Base-by-base conservation (phyloP, 257 asterid genomes). In the Eustoma russellianum region DNA sequence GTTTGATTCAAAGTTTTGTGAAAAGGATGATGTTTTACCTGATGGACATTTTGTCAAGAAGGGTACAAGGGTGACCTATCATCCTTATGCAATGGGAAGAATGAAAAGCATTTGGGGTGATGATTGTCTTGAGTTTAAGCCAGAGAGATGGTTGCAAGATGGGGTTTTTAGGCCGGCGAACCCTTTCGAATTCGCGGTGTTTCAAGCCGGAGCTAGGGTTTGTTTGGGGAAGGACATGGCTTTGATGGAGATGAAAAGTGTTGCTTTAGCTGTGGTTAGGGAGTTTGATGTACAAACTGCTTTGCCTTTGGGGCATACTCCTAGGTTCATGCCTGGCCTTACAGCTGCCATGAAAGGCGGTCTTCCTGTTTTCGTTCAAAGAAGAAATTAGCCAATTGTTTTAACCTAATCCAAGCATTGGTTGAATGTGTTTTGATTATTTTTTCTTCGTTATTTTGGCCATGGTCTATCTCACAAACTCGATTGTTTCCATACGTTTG, bases 1-100 rank as follows among this genome's bases (percentile, higher is more conserved):
- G 46, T 80, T 88, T 35, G 96, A 88, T 59, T 88, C 96, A 0
- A 88, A 88, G 56, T 84, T 79, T 34, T 71, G 93, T 12, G 61
- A 56, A 13, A 56, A 64, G 9, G 84, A 85, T 24, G 93, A 88
- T 17, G 52, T 73, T 13, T 74, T 88, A 0, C 74, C 93, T 0
- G 97, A 88, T 49, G 95, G 88, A 0, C 80, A 85, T 9, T 54
- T 67, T 44, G 79, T 68, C 2, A 57, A 46, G 52, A 77, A 68
- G 17, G 79, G 81, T 0, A 74, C 79, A 1, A 61, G 81, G 71
- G 77, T 80, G 13, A 77, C 77, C 0, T 77, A 65, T 46, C 81
- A 77, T 53, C 77, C 83, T 9, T 80, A 77, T 13, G 88, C 88
- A 17, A 80, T 80, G 88, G 88, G 84, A 43, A 47, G 79, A 48